Conservation (phyloP, 2,329 filamentous ascomycete genomes). For the Monosporascus ibericus region DNA sequence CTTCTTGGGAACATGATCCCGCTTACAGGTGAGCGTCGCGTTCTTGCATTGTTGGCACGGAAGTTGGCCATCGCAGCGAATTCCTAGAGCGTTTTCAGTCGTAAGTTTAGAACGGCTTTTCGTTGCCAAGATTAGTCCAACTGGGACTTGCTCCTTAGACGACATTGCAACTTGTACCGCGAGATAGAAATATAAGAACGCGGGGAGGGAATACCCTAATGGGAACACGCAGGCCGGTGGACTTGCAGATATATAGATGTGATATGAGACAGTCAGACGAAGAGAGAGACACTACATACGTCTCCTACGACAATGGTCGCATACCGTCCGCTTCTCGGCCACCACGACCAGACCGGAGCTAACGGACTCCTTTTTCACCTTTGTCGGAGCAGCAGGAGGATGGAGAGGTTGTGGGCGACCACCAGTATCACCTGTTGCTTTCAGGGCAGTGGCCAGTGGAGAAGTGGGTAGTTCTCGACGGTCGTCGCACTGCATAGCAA, state of each 20-base stretch:
- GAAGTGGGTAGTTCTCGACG: constrained; percentile 1
- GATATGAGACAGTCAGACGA: not conserved
- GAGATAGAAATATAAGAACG: not conserved
- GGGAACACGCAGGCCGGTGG: not conserved
- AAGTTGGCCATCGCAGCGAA: constrained; percentile 38
- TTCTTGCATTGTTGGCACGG: constrained; percentile 57
- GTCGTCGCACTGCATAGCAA: constrained; percentile 4
- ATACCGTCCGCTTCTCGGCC: constrained; percentile 31
- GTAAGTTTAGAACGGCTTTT: too few species aligned
- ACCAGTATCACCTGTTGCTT: not conserved
- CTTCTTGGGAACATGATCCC: constrained; percentile 59
- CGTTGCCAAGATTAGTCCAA: too few species aligned
- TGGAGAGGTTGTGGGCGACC: not conserved
- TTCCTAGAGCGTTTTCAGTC: constrained; percentile 24
- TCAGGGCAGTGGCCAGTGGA: not conserved
- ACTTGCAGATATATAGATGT: not conserved
- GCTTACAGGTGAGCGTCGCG: constrained; percentile 55
- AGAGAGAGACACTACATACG: constrained; percentile 25
- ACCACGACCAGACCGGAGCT: not conserved
- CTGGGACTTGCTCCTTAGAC: not conserved
- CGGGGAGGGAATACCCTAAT: not conserved
- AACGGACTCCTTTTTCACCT: not conserved
- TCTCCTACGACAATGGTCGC: constrained; percentile 38
- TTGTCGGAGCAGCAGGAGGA: not conserved
- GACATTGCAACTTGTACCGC: not conserved